Evolutionary conservation across 108 stramenopile species (phyloP).

Genomic region (Nitzschia palea): DNA sequence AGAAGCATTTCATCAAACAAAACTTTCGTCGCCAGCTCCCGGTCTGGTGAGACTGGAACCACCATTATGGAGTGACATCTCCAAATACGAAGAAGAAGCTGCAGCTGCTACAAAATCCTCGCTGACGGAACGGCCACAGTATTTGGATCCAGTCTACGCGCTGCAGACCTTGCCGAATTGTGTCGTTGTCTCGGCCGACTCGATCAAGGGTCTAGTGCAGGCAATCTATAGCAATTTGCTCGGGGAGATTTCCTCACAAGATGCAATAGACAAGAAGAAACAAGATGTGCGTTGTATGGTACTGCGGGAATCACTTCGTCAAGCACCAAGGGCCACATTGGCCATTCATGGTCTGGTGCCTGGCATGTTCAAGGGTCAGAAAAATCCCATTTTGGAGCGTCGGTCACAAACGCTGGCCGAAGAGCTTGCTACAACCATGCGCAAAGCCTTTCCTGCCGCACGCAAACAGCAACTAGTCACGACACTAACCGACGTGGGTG

Average conservation of each 20-base stretch:
- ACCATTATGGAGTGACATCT: neutral
- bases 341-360: conserved; percentile 54
- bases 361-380: conserved; percentile 49
- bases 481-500: too few relatives aligned
- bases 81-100: neutral
- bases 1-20: neutral
- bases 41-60: conserved; percentile 39
- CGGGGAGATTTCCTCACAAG: neutral
- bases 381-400: conserved; percentile 30
- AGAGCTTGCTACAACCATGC: conserved; percentile 24
- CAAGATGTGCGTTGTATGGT: neutral
- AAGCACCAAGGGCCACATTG: conserved; percentile 40
- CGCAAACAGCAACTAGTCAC: conserved; percentile 4
- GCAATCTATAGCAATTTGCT: conserved; percentile 8
- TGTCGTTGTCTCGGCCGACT: conserved; percentile 40
- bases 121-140: neutral
- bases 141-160: conserved; percentile 47
- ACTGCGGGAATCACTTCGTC: conserved; percentile 7
- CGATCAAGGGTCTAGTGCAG: conserved; percentile 56
- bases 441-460: conserved; percentile 41
- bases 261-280: neutral
- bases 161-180: conserved; percentile 44
- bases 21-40: conserved; percentile 41
- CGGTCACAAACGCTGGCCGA: conserved; percentile 38
- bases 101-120: neutral